Evolutionary conservation across 2,329 filamentous ascomycete species (phyloP), one percentile per base, ranked within the genome.

Genomic region (Pseudogymnoascus pannorum): DNA sequence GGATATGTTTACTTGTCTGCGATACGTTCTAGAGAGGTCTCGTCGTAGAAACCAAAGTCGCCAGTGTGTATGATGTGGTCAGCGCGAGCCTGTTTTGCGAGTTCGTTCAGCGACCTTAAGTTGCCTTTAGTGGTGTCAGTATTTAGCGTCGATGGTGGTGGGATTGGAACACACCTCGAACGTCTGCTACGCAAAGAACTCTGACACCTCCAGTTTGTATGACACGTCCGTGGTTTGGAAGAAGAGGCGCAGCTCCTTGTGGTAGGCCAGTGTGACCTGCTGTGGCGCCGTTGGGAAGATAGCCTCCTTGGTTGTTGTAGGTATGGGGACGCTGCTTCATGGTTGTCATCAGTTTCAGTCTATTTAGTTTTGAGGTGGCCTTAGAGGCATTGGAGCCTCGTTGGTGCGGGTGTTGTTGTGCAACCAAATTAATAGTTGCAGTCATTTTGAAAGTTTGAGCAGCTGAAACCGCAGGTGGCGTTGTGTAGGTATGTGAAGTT

Each of bases 31-130:
- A 99, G 80, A 35, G 94, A 99, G 60, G 88, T 91, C 70, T 96
- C 89, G 75, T 99, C 94, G 79, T 99, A 99, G 79, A 99, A 99
- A 65, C 94, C 94, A 74, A 99, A 99, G 75, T 99, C 94, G 75
- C 94, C 94, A 18, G 94, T 99, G 77, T 99, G 94, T 72, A 99
- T 92, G 76, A 99, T 96, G 78, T 97, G 92, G 77, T 97, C 92
- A 70, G 94, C 94, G 73, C 89, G 89, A 65, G 94, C 93, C 73
- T 94, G 89, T 76, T 91, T 95, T 66, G 94, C 94, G 64, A 99
- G 87, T 64, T 97, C 92, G 78, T 99, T 99, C 71, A 99, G 81
- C 67, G 94, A 97, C 77, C 88, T 87, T 68, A 99, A 81, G 75
- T 97, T 97, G 76, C 94, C 94, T 99, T 68, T 7, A 51, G 22